Evolutionary conservation across 345 rosid genomes (phyloP).

Genomic region (Citrus maxima): DNA sequence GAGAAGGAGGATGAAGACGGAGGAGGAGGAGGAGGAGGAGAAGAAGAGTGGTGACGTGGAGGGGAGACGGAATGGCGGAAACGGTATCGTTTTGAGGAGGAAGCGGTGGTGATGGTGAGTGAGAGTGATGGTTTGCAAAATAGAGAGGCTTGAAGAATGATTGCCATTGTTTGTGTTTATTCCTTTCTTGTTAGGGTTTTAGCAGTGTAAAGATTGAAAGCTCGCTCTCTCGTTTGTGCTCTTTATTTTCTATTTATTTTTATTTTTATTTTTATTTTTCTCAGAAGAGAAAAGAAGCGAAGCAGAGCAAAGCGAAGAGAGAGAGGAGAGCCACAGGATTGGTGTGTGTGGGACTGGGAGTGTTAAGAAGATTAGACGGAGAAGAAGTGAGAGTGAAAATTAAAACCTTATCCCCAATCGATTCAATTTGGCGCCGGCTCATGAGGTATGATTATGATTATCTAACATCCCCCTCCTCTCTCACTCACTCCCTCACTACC

Average conservation of each 20-base stretch:
- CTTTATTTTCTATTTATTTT: not conserved
- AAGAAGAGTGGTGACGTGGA: not conserved
- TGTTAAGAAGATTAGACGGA: not conserved
- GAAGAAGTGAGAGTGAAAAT: not conserved
- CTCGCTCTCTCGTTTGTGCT: not conserved
- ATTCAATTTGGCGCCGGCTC: constrained; percentile 46
- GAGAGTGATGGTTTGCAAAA: constrained; percentile 39
- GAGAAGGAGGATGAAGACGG: not conserved
- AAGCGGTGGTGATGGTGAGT: not conserved
- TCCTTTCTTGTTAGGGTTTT: constrained; percentile 38
- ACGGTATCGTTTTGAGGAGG: constrained; percentile 12
- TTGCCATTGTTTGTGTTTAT: constrained; percentile 35
- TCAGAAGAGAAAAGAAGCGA: not conserved
- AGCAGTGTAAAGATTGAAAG: not conserved
- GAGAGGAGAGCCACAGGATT: constrained; percentile 2
- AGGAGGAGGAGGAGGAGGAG: constrained; percentile 6
- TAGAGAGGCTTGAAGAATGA: constrained; percentile 69
- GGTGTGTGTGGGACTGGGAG: not conserved
- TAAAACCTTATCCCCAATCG: constrained; percentile 36
- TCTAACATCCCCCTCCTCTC: too few species aligned
- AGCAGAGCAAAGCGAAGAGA: not conserved
- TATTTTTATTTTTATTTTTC: too few species aligned
- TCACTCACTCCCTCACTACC: not conserved
- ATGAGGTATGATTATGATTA: not conserved
- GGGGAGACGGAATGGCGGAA: not conserved